phyloP scores from a whole-genome alignment of 768 basidiomycete genomes.

The Termitomyces sp. region DNA sequence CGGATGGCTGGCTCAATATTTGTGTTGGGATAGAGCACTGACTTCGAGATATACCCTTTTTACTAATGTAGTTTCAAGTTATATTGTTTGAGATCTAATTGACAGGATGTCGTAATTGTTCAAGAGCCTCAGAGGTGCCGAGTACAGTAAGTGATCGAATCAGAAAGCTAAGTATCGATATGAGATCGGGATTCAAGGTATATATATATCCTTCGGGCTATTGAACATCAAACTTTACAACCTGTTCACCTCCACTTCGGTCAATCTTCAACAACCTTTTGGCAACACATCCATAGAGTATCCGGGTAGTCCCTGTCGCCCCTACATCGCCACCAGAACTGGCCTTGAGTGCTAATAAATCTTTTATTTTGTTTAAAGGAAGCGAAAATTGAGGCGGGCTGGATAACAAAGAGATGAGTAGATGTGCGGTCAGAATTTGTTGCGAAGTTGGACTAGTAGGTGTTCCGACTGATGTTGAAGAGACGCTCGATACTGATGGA shows the following conservation, averaged over 20 bases:
- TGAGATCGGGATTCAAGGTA: neutral
- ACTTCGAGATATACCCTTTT: constrained; percentile 6
- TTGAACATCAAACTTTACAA: constrained; percentile 68
- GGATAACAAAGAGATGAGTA: constrained; percentile 59
- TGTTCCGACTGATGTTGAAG: constrained; percentile 35
- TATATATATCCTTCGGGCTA: neutral
- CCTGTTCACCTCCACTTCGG: constrained; percentile 70
- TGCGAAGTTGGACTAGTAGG: constrained; percentile 52
- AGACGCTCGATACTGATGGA: constrained; percentile 54
- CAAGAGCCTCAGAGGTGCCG: neutral
- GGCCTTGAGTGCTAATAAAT: constrained; percentile 45
- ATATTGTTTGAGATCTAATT: neutral
- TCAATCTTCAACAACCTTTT: constrained; percentile 79
- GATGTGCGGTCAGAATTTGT: constrained; percentile 68
- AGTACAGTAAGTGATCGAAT: neutral
- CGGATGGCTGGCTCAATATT: constrained; percentile 94
- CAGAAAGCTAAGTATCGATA: neutral
- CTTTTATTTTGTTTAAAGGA: constrained; percentile 63
- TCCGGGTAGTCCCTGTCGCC: constrained; percentile 52
- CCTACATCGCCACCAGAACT: constrained; percentile 31
- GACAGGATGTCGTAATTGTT: neutral
- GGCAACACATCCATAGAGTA: constrained; percentile 78
- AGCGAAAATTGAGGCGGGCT: constrained; percentile 54
- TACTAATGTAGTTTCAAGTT: constrained; percentile 1
- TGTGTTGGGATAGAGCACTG: constrained; percentile 60